These are phyloP conservation scores for Fusarium torulosum DNA, from an alignment of 2,329 filamentous ascomycete species.

Conservation along the genomic window DNA sequence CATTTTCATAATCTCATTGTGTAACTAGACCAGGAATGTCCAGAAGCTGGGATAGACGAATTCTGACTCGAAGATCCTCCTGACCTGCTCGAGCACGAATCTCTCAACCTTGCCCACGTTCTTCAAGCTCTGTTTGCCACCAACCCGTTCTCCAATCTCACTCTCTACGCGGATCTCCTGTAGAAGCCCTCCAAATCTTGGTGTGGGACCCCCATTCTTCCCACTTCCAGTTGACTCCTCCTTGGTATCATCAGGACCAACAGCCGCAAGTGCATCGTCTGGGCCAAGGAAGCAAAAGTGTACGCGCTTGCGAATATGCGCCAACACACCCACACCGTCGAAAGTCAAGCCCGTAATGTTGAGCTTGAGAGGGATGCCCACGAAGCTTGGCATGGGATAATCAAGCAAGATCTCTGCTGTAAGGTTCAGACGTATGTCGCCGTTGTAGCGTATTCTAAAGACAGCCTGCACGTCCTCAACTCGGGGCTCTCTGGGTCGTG, in stretches of 20 bases:
- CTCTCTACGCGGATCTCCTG: conserved; percentile 97
- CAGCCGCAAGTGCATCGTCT: conserved; percentile 85
- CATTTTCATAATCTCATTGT: conserved; percentile 9
- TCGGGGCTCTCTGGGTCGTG: conserved; percentile 70
- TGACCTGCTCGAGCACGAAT: conserved; percentile 95
- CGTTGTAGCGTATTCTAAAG: conserved; percentile 89
- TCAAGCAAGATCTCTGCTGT: conserved; percentile 96
- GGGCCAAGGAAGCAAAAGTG: conserved; percentile 96
- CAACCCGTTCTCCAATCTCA: conserved; percentile 93
- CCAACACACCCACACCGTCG: conserved; percentile 92
- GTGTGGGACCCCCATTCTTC: conserved; percentile 49
- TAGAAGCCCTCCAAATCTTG: conserved; percentile 77
- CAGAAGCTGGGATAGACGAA: conserved; percentile 99
- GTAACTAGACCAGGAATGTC: conserved; percentile 85
- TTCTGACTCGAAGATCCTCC: conserved; percentile 97
- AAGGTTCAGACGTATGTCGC: conserved; percentile 86
- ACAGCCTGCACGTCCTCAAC: conserved; percentile 93
- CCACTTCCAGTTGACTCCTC: conserved; percentile 31
- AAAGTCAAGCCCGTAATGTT: conserved; percentile 96
- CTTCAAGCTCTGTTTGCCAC: conserved; percentile 93
- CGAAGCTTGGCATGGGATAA: conserved; percentile 98
- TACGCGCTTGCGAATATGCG: conserved; percentile 87
- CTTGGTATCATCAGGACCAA: conserved; percentile 63
- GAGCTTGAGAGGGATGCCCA: conserved; percentile 92
- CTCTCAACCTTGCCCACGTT: conserved; percentile 99